Evolutionary conservation across 1,284 basidiomycete species (phyloP).

Genomic region (Marasmius fiardii): DNA sequence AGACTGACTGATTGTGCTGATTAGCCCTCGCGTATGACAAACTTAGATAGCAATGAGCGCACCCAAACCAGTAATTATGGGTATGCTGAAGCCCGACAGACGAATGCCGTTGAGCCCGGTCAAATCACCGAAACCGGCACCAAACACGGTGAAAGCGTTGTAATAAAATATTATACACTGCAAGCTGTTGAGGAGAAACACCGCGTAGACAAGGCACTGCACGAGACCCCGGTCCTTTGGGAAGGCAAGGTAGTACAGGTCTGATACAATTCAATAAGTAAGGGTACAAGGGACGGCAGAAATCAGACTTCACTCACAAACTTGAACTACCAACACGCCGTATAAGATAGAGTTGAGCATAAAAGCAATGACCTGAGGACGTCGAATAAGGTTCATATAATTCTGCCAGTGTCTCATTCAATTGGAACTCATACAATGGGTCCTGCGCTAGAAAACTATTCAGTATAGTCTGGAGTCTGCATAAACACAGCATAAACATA

Average conservation of each 20-base stretch:
- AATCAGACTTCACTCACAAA: neutral
- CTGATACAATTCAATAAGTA: neutral
- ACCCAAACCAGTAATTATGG: conserved; percentile 9
- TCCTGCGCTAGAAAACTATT: neutral
- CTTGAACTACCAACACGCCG: conserved; percentile 1
- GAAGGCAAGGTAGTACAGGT: conserved; percentile 11
- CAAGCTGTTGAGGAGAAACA: conserved; percentile 7
- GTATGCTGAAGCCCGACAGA: conserved; percentile 5
- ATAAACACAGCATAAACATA: neutral
- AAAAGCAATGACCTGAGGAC: neutral
- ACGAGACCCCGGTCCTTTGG: conserved; percentile 6
- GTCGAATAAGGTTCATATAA: neutral
- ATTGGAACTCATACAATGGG: neutral
- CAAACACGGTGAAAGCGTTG: conserved; percentile 8
- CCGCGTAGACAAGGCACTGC: conserved; percentile 3
- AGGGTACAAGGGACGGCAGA: neutral
- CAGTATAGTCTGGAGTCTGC: neutral
- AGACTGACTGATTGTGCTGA: conserved; percentile 6
- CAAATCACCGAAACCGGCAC: conserved; percentile 5
- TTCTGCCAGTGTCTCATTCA: neutral
- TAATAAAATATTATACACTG: conserved; percentile 2
- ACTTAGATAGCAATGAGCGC: neutral
- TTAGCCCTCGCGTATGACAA: neutral
- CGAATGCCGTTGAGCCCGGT: neutral
- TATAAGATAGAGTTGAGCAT: neutral